These are phyloP conservation scores for Cercis canadensis DNA, from an alignment of 306 rosid species.

Conservation along the genomic window DNA sequence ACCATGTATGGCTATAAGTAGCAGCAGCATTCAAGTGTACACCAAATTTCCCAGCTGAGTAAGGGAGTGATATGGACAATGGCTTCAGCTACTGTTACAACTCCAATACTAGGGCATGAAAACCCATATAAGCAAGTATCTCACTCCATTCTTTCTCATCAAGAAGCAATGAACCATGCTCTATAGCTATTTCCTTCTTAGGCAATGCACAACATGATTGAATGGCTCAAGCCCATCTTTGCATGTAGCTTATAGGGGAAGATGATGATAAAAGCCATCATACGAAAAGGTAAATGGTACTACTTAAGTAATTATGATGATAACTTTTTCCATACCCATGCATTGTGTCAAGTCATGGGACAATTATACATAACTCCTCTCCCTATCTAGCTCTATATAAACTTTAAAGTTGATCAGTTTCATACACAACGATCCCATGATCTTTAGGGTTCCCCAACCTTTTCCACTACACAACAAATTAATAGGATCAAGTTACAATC, in stretches of 20 bases:
- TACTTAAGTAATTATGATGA: constrained; percentile 38
- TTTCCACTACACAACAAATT: constrained; percentile 1
- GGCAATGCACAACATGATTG: constrained; percentile 46
- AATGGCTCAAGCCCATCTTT: constrained; percentile 45
- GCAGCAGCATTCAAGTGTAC: constrained; percentile 30
- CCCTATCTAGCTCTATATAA: constrained; percentile 11
- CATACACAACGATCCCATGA: not conserved
- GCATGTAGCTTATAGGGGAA: constrained; percentile 42
- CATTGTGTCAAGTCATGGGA: constrained; percentile 50
- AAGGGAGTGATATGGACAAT: constrained; percentile 40
- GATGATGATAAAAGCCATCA: constrained; percentile 51
- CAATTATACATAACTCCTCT: constrained; percentile 38
- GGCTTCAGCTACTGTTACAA: constrained; percentile 32
- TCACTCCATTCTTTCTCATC: constrained; percentile 34
- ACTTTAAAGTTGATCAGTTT: too few relatives aligned
- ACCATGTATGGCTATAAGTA: constrained; percentile 16
- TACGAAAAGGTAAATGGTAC: constrained; percentile 34
- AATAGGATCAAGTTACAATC: constrained; percentile 42
- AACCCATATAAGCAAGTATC: constrained; percentile 34
- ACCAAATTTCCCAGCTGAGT: constrained; percentile 21
- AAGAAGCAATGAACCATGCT: constrained; percentile 39
- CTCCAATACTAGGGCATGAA: constrained; percentile 35
- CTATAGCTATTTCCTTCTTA: constrained; percentile 42
- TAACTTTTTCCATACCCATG: constrained; percentile 46
- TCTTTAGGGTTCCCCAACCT: constrained; percentile 33